Evolutionary conservation across 495 filamentous ascomycete genomes (phyloP).

Genomic region (Cercophora newfieldiana): DNA sequence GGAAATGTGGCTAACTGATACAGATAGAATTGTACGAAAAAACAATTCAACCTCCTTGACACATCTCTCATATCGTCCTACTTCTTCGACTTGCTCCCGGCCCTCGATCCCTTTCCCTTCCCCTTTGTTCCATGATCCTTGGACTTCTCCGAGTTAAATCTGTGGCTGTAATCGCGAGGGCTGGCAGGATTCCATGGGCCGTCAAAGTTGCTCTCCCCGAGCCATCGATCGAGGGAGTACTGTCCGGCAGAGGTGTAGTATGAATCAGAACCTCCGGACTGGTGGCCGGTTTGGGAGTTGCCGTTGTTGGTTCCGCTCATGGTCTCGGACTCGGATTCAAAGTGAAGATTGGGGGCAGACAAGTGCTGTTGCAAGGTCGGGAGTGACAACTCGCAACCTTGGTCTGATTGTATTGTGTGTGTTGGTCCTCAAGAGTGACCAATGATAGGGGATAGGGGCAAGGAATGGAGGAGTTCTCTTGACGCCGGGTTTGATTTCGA

Average conservation of each 20-base stretch:
- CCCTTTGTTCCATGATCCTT: not conserved
- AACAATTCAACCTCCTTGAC: not conserved
- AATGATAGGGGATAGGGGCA: too few species aligned
- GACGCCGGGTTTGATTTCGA: too few species aligned
- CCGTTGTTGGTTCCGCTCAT: not conserved
- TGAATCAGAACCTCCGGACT: not conserved
- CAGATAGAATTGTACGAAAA: not conserved
- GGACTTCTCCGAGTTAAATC: not conserved
- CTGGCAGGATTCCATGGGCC: slow-evolving; percentile 14
- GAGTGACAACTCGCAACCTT: too few species aligned
- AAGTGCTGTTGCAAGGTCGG: too few species aligned
- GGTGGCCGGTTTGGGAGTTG: not conserved
- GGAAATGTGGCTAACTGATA: not conserved
- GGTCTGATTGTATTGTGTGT: too few species aligned
- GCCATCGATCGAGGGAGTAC: slow-evolving; percentile 17
- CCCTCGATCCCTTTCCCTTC: not conserved
- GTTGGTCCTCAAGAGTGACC: too few species aligned
- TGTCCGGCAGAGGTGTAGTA: not conserved
- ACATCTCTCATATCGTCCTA: not conserved
- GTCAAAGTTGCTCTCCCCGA: not conserved
- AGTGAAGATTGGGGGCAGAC: too few species aligned
- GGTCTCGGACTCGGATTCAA: too few species aligned
- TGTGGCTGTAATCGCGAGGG: not conserved
- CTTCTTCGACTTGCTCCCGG: not conserved
- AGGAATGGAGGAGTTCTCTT: too few species aligned